A percentile compares a stretch with the other conserved stretches of the same genome.
These are phyloP conservation scores for Neopestalotiopsis sp. DNA, from an alignment of 2,329 filamentous ascomycete species.

Conservation along the genomic window DNA sequence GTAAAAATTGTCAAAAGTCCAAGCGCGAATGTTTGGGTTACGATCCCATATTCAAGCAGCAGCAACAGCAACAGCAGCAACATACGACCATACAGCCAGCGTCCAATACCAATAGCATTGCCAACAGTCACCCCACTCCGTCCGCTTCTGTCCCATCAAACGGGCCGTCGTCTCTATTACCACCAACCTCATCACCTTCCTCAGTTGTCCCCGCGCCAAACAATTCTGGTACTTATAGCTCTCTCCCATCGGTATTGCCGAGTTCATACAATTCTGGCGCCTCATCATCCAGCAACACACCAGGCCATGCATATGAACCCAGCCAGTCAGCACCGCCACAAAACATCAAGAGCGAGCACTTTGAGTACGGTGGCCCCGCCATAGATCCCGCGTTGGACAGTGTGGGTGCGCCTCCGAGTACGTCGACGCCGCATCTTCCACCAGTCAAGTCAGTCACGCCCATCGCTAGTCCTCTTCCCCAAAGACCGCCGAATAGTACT, in stretches of 20 bases:
- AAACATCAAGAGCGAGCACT: slow-evolving; percentile 44
- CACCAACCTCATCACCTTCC: slow-evolving; percentile 26
- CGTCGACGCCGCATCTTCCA: slow-evolving; percentile 38
- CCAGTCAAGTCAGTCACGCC: slow-evolving; percentile 30
- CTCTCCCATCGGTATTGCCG: slow-evolving; percentile 33
- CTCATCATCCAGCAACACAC: slow-evolving; percentile 39
- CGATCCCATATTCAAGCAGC: slow-evolving; percentile 83
- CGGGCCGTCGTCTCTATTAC: slow-evolving; percentile 19
- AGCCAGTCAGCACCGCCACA: slow-evolving; percentile 36
- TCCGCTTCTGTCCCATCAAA: slow-evolving; percentile 31
- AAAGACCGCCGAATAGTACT: slow-evolving; percentile 39
- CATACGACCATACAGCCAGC: slow-evolving; percentile 65
- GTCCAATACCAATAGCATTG: slow-evolving; percentile 42
- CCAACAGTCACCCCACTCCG: slow-evolving; percentile 38
- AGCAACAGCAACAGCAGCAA: slow-evolving; percentile 71
- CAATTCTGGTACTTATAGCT: slow-evolving; percentile 30
- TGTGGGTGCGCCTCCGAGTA: slow-evolving; percentile 41
- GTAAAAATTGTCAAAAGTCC: slow-evolving; percentile 87
- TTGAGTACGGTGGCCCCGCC: slow-evolving; percentile 60
- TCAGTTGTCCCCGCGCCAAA: slow-evolving; percentile 24
- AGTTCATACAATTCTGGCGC: slow-evolving; percentile 25
- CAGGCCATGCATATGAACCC: slow-evolving; percentile 33
- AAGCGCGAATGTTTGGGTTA: slow-evolving; percentile 87
- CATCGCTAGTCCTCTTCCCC: slow-evolving; percentile 29
- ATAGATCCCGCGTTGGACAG: slow-evolving; percentile 71